These are phyloP conservation scores for Colletotrichum orbiculare DNA, from an alignment of 2,329 filamentous ascomycete species.

Conservation along the genomic window DNA sequence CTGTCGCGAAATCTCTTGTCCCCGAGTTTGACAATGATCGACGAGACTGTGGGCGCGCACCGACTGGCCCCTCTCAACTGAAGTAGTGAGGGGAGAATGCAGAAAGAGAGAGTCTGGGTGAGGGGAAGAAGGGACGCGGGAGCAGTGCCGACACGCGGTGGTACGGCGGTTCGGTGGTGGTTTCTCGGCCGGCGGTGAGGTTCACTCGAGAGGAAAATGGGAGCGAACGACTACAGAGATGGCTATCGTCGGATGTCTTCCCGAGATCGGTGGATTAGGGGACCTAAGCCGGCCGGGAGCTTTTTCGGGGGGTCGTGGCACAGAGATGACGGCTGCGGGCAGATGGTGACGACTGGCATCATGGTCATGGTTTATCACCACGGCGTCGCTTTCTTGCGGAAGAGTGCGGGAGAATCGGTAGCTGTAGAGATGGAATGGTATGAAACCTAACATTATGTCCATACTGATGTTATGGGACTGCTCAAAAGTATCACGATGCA, in stretches of 20 bases:
- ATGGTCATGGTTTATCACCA: not conserved
- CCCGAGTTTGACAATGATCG: no score
- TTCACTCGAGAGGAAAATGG: slow-evolving; percentile 4
- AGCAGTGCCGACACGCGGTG: slow-evolving; percentile 25
- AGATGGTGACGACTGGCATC: slow-evolving; percentile 1
- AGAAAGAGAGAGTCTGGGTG: not conserved
- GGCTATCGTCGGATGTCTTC: slow-evolving; percentile 35
- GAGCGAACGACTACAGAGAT: slow-evolving; percentile 19
- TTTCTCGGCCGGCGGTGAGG: slow-evolving; percentile 12
- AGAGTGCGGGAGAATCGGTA: no score
- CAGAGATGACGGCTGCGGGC: not conserved
- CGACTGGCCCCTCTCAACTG: slow-evolving; percentile 1
- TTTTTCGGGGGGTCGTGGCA: not conserved
- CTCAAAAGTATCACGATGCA: not conserved
- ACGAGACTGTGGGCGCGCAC: not conserved
- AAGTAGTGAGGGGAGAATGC: not conserved
- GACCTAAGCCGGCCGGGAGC: not conserved
- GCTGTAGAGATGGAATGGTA: no score
- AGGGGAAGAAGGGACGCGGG: not conserved
- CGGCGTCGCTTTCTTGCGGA: no score
- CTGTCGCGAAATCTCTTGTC: not conserved
- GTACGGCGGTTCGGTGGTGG: not conserved
- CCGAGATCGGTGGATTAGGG: slow-evolving; percentile 26
- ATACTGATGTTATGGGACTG: no score
- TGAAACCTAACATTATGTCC: no score